Base-by-base conservation (phyloP, 2,329 filamentous ascomycete species). In the Immersiporthe knoxdaviesiana region DNA sequence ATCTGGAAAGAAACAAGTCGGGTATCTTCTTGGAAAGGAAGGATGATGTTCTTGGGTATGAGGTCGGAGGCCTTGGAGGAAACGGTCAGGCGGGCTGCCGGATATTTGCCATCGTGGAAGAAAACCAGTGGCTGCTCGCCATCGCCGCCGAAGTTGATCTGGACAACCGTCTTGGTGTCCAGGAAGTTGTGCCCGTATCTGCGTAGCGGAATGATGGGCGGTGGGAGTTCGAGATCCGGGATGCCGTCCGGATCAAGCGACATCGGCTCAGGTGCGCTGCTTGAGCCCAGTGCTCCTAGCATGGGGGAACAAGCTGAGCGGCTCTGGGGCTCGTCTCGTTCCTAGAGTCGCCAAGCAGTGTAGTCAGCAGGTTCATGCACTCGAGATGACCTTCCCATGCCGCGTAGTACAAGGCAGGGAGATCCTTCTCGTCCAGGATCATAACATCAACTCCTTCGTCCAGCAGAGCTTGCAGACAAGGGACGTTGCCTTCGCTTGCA, bases 101-200 rank as follows among this genome's bases (percentile, higher is more conserved):
- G 96, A 76, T 99, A 97, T 78, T 97, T 97, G 77, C 93, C 94
- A 74, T 97, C 92, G 77, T 97, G 95, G 82, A 98, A 97, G 81
- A 99, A 99, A n/a, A 92, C 82, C 65, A 99, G 90, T 0, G 96
- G 92, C 68, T 87, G 87, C 63, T 96, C 88, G 63, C 86, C 89
- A 35, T 88, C 84, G 70, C 91, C 90, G 65, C 95, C 93, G 75
- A 99, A 98, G 74, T 87, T 93, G 72, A 99, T 91, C 75, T 97
- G 93, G 16, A 99, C 90, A 72, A 97, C 97, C 0, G 94, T 97
- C 82, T 98, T 99, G 39, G 93, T 97, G 77, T 99, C 96, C 47
- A 99, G 85, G 84, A 99, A 99, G 79, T 98, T 99, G 82, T 99
- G 96, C 21, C 96, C 96, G 75, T 99, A 99, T 75, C 96, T 88